phyloP scores from a whole-genome alignment of 805 yeast species.

The Candida chauliodis region DNA sequence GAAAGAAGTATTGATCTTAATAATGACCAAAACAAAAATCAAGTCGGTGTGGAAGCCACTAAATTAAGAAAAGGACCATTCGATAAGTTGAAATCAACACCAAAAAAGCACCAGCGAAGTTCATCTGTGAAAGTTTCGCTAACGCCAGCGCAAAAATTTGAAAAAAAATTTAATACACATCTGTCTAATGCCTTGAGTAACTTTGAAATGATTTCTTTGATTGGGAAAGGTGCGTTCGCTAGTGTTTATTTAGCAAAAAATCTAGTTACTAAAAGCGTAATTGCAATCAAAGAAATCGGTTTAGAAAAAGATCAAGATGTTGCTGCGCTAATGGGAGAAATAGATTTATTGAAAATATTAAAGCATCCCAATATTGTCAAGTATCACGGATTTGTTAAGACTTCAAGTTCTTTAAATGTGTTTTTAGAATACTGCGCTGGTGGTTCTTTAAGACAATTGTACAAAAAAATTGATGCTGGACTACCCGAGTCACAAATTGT shows the following conservation, averaged over 20 bases:
- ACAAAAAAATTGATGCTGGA: slow-evolving; percentile 45
- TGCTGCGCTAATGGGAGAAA: slow-evolving; percentile 59
- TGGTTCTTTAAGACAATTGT: slow-evolving; percentile 59
- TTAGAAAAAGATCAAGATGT: slow-evolving; percentile 48
- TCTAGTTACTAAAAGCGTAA: slow-evolving; percentile 57
- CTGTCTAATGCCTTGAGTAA: slow-evolving; percentile 42
- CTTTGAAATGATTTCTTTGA: slow-evolving; percentile 53
- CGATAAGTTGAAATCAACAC: slow-evolving; percentile 11
- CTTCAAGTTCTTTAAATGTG: slow-evolving; percentile 49
- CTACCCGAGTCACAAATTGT: slow-evolving; percentile 54
- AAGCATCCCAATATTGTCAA: slow-evolving; percentile 66
- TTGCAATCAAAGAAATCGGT: slow-evolving; percentile 79
- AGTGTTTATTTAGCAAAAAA: slow-evolving; percentile 77
- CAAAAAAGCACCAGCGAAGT: slow-evolving; percentile 18
- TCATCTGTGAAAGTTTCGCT: slow-evolving; percentile 38
- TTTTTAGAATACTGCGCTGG: slow-evolving; percentile 60
- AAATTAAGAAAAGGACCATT: background rate
- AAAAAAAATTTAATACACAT: slow-evolving; percentile 38
- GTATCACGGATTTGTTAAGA: slow-evolving; percentile 64
- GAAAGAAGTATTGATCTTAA: slow-evolving; percentile 6
- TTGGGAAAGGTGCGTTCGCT: slow-evolving; percentile 93
- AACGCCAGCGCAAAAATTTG: slow-evolving; percentile 52
- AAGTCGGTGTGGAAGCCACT: background rate
- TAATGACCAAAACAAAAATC: background rate
- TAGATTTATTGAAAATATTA: slow-evolving; percentile 58